Percentiles rank a stretch among this genome's conserved stretches.
These are phyloP conservation scores for Trametes punicea DNA, from an alignment of 768 basidiomycete species.

Conservation along the genomic window DNA sequence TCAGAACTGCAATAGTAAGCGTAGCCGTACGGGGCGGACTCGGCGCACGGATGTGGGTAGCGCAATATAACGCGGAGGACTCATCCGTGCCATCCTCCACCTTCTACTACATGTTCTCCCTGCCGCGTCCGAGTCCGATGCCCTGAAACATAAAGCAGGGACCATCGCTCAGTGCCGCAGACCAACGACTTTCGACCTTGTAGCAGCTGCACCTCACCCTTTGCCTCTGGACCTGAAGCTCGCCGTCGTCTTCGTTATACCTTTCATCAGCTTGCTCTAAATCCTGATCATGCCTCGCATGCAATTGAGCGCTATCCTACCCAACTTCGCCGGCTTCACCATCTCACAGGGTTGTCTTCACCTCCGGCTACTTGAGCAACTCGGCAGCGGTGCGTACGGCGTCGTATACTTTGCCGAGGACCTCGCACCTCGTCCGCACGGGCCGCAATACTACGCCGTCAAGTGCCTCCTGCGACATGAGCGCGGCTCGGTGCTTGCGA, in stretches of 20 bases:
- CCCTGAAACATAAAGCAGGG: background rate
- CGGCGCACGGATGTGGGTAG: background rate
- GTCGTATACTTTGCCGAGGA: slow-evolving; percentile 29
- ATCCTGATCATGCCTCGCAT: slow-evolving; percentile 17
- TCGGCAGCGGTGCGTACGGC: slow-evolving; percentile 29
- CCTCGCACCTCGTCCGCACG: slow-evolving; percentile 11
- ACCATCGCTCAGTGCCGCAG: background rate
- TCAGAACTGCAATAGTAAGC: slow-evolving; percentile 10
- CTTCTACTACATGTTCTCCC: background rate
- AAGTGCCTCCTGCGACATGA: slow-evolving; percentile 28
- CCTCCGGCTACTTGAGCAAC: slow-evolving; percentile 18
- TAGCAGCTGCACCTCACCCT: background rate
- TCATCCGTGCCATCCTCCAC: slow-evolving; percentile 2
- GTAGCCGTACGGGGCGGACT: slow-evolving; percentile 4
- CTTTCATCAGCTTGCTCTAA: background rate
- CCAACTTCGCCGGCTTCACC: slow-evolving; percentile 23
- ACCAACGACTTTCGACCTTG: background rate
- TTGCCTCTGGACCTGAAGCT: background rate
- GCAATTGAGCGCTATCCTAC: slow-evolving; percentile 27
- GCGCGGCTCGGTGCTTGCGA: slow-evolving; percentile 17
- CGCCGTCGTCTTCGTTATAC: background rate
- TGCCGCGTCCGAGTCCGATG: background rate
- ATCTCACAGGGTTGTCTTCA: slow-evolving; percentile 13
- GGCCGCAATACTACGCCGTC: slow-evolving; percentile 24
- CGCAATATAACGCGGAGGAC: background rate